Evolutionary conservation across 352 stramenopile species (phyloP), one percentile per base, ranked within the genome.

Genomic region (Globisporangium cystogenes): DNA sequence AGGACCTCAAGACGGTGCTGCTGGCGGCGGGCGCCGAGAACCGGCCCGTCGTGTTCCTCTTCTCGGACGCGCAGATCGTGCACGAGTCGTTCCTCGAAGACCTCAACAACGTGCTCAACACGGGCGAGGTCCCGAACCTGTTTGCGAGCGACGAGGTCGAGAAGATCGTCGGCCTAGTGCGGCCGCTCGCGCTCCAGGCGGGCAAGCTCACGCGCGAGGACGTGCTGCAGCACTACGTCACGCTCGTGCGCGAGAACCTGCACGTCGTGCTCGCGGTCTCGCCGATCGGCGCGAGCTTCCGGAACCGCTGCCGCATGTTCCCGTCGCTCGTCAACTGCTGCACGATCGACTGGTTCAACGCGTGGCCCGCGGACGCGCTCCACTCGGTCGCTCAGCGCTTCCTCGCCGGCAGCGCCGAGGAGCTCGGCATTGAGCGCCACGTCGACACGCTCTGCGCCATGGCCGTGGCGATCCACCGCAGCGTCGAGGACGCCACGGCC

Each of bases 341-440:
- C 50, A 96, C 86, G 41, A 98, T 98, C 62, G 93, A 98, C 56
- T 98, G 94, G 94, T 98, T 98, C 70, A 96, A 96, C 50, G 84
- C 93, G 21, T 98, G 94, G 94, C 94, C 94, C 0, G 85, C 96
- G 55, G 93, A 98, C 48, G 94, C 94, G 10, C 72, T 98, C 3
- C 84, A 87, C 59, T 96, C 83, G 3, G 93, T 98, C 15, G 93
- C 93, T 0, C 72, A 91, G 29, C 80, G 82, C 12, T 96, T 97
- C 59, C 94, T 98, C 24, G 82, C 81, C 0, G 67, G 74, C 0
- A 83, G 84, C 27, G 84, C 87, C 2, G 82, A 92, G 23, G 82
- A 92, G 16, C 60, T 98, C 1, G 88, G 87, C 7, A 96, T 98
- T 50, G 84, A 96, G 11, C 62, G 68, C 16, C 75, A 95, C 33